phyloP scores from a whole-genome alignment of 2,329 filamentous ascomycete species.

The Acrodontium crateriforme region DNA sequence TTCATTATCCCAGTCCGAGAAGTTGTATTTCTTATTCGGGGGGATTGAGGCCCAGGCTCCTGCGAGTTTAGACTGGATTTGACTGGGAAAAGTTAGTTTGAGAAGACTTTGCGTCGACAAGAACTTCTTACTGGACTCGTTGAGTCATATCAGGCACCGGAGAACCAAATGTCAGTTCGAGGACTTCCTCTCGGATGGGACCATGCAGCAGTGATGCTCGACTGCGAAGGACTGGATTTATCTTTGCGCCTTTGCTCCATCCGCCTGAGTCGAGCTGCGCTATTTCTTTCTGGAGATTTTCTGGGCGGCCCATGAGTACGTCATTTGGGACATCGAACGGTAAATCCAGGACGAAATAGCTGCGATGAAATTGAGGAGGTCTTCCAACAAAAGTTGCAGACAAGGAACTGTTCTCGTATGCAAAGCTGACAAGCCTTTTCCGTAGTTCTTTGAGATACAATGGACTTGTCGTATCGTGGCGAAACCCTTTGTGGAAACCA shows the following conservation, averaged over 20 bases:
- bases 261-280: not conserved
- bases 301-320: not conserved
- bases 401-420: slow-evolving; percentile 3
- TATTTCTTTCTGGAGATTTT: not conserved
- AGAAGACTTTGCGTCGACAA: not conserved
- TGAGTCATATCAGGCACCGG: not conserved
- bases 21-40: not conserved
- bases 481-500: slow-evolving; percentile 2
- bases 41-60: not conserved
- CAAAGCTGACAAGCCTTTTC: slow-evolving; percentile 1
- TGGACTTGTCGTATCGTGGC: not conserved
- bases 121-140: not conserved
- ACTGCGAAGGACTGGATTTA: not conserved
- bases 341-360: slow-evolving; percentile 1
- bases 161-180: not conserved
- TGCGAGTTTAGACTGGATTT: slow-evolving; percentile 1
- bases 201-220: not conserved
- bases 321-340: slow-evolving; percentile 3
- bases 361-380: slow-evolving; percentile 3
- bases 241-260: not conserved
- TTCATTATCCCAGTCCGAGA: not conserved
- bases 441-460: slow-evolving; percentile 3
- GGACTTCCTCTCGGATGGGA: slow-evolving; percentile 1
- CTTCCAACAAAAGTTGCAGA: slow-evolving; percentile 3
- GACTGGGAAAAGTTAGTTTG: not conserved